phyloP scores from a whole-genome alignment of 106 monocot species.

The Xerophyta viscosa region DNA sequence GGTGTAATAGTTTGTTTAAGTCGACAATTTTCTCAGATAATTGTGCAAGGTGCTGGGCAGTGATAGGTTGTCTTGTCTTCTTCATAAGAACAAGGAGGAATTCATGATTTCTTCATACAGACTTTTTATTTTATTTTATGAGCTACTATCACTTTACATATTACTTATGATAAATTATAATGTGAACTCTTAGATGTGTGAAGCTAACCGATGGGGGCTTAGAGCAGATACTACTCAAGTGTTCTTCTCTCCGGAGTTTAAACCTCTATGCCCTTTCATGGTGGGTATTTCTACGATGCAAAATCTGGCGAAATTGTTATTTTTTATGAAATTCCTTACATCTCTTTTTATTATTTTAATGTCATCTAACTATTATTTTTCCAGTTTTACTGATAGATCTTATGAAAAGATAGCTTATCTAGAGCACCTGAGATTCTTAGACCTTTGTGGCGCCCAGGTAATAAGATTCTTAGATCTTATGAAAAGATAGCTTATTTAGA shows the following conservation, averaged over 20 bases:
- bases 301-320: no score
- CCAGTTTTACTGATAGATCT: constrained; percentile 72
- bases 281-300: constrained; percentile 13
- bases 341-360: no score
- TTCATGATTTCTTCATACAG: no score
- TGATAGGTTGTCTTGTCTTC: no score
- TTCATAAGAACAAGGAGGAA: no score
- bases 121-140: background rate
- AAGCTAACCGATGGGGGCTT: constrained; percentile 79
- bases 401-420: constrained; percentile 57
- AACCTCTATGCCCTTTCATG: constrained; percentile 93
- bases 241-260: constrained; percentile 56
- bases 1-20: no score
- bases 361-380: constrained; percentile 4
- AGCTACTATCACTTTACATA: background rate
- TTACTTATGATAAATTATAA: background rate
- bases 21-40: no score
- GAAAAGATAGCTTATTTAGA: no score
- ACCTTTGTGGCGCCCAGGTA: constrained; percentile 96
- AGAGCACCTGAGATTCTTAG: constrained; percentile 50
- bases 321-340: no score
- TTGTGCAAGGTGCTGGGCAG: no score
- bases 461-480: background rate
- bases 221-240: constrained; percentile 46
- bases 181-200: constrained; percentile 49